These are phyloP conservation scores for Aspergillus arachidicola DNA, from an alignment of 2,329 filamentous ascomycete species.

Conservation along the genomic window DNA sequence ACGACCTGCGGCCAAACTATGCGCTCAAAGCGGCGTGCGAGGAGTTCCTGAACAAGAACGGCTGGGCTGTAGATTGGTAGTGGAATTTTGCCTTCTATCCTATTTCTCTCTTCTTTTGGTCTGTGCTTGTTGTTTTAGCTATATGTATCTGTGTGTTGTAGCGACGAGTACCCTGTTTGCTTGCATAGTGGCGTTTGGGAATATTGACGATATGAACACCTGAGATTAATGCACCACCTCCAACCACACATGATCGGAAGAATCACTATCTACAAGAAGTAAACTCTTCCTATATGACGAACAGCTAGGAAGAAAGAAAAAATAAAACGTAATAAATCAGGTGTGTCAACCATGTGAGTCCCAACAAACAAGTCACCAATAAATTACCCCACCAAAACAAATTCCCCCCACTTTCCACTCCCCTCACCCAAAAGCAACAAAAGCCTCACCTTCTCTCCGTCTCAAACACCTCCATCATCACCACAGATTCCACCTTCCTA, in stretches of 20 bases:
- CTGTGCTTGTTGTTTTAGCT: not conserved
- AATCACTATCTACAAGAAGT: not conserved
- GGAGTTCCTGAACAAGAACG: constrained; percentile 82
- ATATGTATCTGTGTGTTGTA: not conserved
- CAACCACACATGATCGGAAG: not conserved
- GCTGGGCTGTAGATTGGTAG: constrained; percentile 90
- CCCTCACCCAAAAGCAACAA: not conserved
- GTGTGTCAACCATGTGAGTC: not conserved
- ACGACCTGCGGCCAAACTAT: constrained; percentile 79
- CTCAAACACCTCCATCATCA: not conserved
- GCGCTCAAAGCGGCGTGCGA: constrained; percentile 79
- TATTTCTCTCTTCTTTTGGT: not conserved
- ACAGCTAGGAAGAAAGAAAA: too few species aligned
- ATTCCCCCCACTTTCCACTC: not conserved
- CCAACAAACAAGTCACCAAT: constrained; percentile 2
- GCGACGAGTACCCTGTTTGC: not conserved
- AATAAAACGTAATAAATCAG: not conserved
- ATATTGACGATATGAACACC: not conserved
- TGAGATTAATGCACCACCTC: not conserved
- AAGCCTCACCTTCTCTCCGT: not conserved
- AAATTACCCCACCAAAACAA: constrained; percentile 4
- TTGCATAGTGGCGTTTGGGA: not conserved
- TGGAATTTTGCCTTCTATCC: constrained; percentile 9
- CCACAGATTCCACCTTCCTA: not conserved
- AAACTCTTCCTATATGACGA: not conserved